Evolutionary conservation across 371 early-diverging fungal genomes (phyloP).

Genomic region (Entomophthora muscae): DNA sequence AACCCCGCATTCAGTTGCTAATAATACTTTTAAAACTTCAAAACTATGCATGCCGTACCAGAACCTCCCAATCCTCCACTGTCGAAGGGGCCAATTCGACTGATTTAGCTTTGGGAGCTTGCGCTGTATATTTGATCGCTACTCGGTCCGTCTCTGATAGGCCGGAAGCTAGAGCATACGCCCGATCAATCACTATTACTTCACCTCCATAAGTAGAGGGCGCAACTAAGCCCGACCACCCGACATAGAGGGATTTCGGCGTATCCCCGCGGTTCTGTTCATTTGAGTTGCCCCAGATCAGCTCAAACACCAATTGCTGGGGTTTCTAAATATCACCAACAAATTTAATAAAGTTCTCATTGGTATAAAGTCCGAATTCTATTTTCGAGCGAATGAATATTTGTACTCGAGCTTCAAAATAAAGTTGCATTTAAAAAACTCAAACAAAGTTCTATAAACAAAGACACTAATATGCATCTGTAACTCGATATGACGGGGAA

Average conservation of each 20-base stretch:
- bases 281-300: not conserved
- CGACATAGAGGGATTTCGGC: not conserved
- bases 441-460: too few relatives aligned
- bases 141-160: not conserved
- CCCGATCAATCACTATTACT: not conserved
- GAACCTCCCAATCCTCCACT: slow-evolving; percentile 75
- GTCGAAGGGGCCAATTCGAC: slow-evolving; percentile 62
- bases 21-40: not conserved
- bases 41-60: slow-evolving; percentile 24
- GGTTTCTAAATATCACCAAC: slow-evolving; percentile 1
- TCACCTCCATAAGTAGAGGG: not conserved
- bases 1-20: slow-evolving; percentile 65
- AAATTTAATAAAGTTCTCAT: too few relatives aligned
- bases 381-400: too few relatives aligned
- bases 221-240: not conserved
- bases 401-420: too few relatives aligned
- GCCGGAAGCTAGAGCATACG: not conserved
- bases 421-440: too few relatives aligned
- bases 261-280: not conserved
- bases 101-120: slow-evolving; percentile 20
- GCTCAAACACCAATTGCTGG: slow-evolving; percentile 3
- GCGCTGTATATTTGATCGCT: not conserved
- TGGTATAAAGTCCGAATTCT: too few relatives aligned
- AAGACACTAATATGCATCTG: too few relatives aligned
- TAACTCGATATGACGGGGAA: too few relatives aligned